Conservation (phyloP, 768 basidiomycete species). For the Steccherinum ochraceum region DNA sequence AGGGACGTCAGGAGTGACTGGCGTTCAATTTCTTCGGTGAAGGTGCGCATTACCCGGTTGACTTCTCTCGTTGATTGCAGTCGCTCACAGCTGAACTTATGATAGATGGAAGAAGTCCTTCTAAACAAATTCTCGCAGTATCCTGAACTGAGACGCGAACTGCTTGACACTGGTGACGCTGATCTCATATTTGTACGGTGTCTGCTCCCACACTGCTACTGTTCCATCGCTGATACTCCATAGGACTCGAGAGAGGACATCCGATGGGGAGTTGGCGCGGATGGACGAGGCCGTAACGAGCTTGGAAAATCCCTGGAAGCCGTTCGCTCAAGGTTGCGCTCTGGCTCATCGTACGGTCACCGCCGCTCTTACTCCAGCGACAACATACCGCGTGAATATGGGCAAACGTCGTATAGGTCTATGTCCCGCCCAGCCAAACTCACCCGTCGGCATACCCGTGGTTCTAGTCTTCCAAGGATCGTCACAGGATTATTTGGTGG, state of each 20-base stretch:
- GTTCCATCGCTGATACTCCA: not conserved
- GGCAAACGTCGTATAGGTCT: not conserved
- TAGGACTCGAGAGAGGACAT: slow-evolving; percentile 43
- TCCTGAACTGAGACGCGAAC: not conserved
- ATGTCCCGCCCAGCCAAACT: not conserved
- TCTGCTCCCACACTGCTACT: not conserved
- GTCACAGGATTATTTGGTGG: not conserved
- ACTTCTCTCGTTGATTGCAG: too few relatives aligned
- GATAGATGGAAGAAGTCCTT: slow-evolving; percentile 20
- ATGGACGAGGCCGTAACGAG: slow-evolving; percentile 63
- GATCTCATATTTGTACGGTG: slow-evolving; percentile 6
- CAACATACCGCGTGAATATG: not conserved
- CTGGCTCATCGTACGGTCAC: not conserved
- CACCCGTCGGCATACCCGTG: not conserved
- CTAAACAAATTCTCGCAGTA: slow-evolving; percentile 9
- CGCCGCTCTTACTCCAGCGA: not conserved
- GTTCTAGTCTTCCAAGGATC: not conserved
- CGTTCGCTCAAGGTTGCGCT: slow-evolving; percentile 30
- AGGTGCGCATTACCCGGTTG: slow-evolving; percentile 4
- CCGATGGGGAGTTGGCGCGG: slow-evolving; percentile 72
- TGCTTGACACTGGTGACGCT: slow-evolving; percentile 4
- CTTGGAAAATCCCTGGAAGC: slow-evolving; percentile 61
- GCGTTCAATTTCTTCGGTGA: slow-evolving; percentile 4
- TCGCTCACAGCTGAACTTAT: too few relatives aligned
- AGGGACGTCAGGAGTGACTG: slow-evolving; percentile 16